phyloP scores from a whole-genome alignment of 805 yeast species.

The Clavispora santaluciae region DNA sequence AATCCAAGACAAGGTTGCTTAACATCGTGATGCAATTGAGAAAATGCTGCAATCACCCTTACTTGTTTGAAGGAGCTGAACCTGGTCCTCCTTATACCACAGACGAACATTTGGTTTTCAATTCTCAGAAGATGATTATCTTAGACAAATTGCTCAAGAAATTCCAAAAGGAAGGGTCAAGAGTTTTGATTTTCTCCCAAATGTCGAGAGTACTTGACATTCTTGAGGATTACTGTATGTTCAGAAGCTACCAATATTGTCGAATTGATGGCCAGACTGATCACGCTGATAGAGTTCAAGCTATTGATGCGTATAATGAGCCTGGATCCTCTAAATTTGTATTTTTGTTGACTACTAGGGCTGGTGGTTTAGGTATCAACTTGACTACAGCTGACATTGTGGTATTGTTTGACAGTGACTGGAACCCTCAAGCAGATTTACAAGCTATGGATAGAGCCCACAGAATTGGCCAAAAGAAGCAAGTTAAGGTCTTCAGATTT shows the following conservation, averaged over 20 bases:
- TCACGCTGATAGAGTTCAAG: conserved; percentile 67
- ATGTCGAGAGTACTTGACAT: conserved; percentile 82
- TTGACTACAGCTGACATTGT: conserved; percentile 78
- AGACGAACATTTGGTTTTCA: conserved; percentile 74
- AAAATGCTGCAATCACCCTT: conserved; percentile 84
- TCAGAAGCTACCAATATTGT: conserved; percentile 66
- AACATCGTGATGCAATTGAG: conserved; percentile 83
- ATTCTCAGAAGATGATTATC: conserved; percentile 67
- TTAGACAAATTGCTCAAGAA: conserved; percentile 63
- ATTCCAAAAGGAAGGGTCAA: conserved; percentile 62
- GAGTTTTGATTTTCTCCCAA: conserved; percentile 76
- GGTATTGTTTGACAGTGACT: conserved; percentile 71
- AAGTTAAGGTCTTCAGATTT: conserved; percentile 72
- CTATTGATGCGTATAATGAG: conserved; percentile 76
- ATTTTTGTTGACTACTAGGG: conserved; percentile 77
- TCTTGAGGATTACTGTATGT: conserved; percentile 71
- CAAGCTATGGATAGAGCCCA: conserved; percentile 91
- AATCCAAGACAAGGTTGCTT: conserved; percentile 67
- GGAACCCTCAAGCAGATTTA: conserved; percentile 88
- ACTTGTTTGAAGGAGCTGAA: conserved; percentile 80
- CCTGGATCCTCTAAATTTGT: conserved; percentile 69
- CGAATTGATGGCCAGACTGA: conserved; percentile 83
- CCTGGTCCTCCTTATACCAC: conserved; percentile 88
- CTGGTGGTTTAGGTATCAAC: conserved; percentile 87
- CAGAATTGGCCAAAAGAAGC: conserved; percentile 82